phyloP scores from a whole-genome alignment of 495 filamentous ascomycete species.

The Coniosporium apollinis region DNA sequence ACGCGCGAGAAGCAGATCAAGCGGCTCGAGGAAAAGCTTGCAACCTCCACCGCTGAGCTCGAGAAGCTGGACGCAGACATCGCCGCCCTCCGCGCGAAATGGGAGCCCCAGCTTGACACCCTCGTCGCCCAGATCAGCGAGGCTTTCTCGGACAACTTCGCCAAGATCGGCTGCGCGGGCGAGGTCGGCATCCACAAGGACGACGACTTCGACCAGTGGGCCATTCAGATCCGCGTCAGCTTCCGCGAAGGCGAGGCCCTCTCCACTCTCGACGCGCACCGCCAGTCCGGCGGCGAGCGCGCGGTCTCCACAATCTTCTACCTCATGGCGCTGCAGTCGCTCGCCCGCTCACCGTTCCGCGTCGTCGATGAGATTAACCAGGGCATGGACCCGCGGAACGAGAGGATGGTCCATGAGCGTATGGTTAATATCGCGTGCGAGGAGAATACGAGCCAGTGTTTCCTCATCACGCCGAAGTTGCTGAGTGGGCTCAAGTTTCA shows the following conservation, averaged over 20 bases:
- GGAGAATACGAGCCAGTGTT: slow-evolving; percentile 56
- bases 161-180: slow-evolving; percentile 88
- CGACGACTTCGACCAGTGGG: slow-evolving; percentile 81
- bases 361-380: slow-evolving; percentile 99
- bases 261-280: slow-evolving; percentile 70
- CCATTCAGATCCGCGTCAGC: slow-evolving; percentile 83
- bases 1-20: slow-evolving; percentile 43
- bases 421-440: slow-evolving; percentile 37
- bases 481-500: slow-evolving; percentile 74
- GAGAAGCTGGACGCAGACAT: slow-evolving; percentile 38
- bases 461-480: slow-evolving; percentile 97
- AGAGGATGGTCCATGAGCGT: slow-evolving; percentile 90
- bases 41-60: slow-evolving; percentile 29
- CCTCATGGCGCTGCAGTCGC: slow-evolving; percentile 91
- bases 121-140: slow-evolving; percentile 69
- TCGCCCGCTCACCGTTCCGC: slow-evolving; percentile 92
- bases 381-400: slow-evolving; percentile 97
- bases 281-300: slow-evolving; percentile 91
- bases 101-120: slow-evolving; percentile 73
- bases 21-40: slow-evolving; percentile 32
- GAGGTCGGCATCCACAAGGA: slow-evolving; percentile 71
- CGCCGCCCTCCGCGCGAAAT: slow-evolving; percentile 37
- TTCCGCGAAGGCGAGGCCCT: slow-evolving; percentile 79
- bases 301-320: slow-evolving; percentile 98
- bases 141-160: slow-evolving; percentile 79